Evolutionary conservation across 768 basidiomycete genomes (phyloP).

Genomic region (Suillus subaureus): DNA sequence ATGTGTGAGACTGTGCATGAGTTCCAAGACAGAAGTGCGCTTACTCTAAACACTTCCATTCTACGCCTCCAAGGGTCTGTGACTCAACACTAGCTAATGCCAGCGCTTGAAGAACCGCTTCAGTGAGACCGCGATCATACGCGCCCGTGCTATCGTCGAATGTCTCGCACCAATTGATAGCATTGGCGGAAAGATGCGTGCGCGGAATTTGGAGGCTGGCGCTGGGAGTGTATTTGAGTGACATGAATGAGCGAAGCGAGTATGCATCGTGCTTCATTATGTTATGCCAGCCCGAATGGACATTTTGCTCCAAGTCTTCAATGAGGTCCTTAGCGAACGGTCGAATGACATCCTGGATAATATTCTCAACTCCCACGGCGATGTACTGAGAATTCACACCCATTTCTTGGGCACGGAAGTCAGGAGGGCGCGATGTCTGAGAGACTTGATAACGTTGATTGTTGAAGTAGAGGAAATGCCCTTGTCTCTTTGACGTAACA

Average conservation of each 20-base stretch:
- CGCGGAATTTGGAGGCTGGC: background rate
- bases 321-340: constrained; percentile 20
- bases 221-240: constrained; percentile 3
- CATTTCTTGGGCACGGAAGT: background rate
- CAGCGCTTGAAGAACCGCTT: constrained; percentile 35
- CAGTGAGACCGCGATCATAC: constrained; percentile 38
- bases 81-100: constrained; percentile 20
- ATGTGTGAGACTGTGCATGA: background rate
- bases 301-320: constrained; percentile 22
- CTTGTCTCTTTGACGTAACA: too few relatives aligned
- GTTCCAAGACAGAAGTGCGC: constrained; percentile 7
- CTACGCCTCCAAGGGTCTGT: constrained; percentile 2
- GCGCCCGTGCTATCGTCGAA: constrained; percentile 32
- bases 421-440: background rate
- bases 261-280: constrained; percentile 27
- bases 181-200: background rate
- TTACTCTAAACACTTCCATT: constrained; percentile 34
- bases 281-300: constrained; percentile 20
- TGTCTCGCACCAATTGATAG: constrained; percentile 24
- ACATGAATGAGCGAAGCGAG: constrained; percentile 27
- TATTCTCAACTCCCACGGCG: constrained; percentile 22
- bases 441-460: background rate
- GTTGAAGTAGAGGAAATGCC: constrained; percentile 29
- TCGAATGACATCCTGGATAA: constrained; percentile 18
- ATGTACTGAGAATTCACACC: constrained; percentile 9